A percentile compares a stretch with the other conserved stretches of the same genome.
These are phyloP conservation scores for Neurospora sp. DNA, from an alignment of 495 filamentous ascomycete species.

Conservation along the genomic window DNA sequence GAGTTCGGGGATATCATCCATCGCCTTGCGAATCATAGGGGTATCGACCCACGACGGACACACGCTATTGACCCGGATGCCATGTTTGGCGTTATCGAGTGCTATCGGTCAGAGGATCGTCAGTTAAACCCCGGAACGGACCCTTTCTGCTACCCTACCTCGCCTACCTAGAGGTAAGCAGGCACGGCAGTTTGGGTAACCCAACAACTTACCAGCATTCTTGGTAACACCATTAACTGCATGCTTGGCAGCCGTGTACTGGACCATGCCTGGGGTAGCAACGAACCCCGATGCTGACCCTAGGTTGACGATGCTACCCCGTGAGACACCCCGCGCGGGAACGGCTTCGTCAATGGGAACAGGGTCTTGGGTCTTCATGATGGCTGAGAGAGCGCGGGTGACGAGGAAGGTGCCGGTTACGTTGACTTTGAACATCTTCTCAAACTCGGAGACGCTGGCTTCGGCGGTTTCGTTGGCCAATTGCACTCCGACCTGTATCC, in stretches of 20 bases:
- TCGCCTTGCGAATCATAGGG: neutral
- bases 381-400: neutral
- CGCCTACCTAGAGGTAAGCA: neutral
- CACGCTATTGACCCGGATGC: neutral
- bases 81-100: neutral
- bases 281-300: neutral
- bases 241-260: neutral
- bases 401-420: neutral
- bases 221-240: neutral
- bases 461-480: neutral
- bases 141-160: neutral
- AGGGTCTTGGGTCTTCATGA: neutral
- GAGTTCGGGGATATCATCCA: neutral
- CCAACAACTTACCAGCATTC: neutral
- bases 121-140: neutral
- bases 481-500: neutral
- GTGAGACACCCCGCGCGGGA: neutral
- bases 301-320: neutral
- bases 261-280: neutral
- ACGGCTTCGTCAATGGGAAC: neutral
- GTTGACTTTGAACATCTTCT: neutral
- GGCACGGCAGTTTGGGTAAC: neutral
- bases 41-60: neutral
- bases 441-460: neutral
- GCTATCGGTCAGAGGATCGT: neutral